These are phyloP conservation scores for Cetradonia linearis DNA, from an alignment of 495 filamentous ascomycete species.

Conservation along the genomic window DNA sequence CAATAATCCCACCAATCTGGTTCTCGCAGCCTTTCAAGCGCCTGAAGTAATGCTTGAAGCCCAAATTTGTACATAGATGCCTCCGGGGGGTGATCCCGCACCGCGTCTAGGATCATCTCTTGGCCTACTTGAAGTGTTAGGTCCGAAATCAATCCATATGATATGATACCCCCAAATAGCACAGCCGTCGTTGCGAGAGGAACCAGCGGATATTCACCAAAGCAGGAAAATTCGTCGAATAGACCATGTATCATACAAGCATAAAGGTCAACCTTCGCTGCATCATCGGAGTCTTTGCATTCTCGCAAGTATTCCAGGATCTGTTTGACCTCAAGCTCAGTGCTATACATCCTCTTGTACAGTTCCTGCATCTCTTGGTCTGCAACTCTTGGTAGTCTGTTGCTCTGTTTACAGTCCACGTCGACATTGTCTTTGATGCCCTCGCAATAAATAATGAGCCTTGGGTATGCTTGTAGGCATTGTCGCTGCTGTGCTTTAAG, in stretches of 20 bases:
- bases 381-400: slow-evolving; percentile 64
- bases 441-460: slow-evolving; percentile 92
- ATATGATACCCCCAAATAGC: slow-evolving; percentile 93
- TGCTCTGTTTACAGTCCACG: slow-evolving; percentile 65
- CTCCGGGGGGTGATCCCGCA: slow-evolving; percentile 67
- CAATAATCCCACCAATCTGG: slow-evolving; percentile 86
- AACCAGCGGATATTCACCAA: slow-evolving; percentile 84
- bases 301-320: slow-evolving; percentile 70
- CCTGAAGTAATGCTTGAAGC: slow-evolving; percentile 86
- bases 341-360: slow-evolving; percentile 92
- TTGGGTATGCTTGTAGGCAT: slow-evolving; percentile 88
- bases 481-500: slow-evolving; percentile 61
- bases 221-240: slow-evolving; percentile 95
- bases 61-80: slow-evolving; percentile 97
- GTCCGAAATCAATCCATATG: slow-evolving; percentile 76
- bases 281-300: slow-evolving; percentile 76
- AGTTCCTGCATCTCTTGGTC: slow-evolving; percentile 91
- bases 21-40: slow-evolving; percentile 58
- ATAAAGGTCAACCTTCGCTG: slow-evolving; percentile 83
- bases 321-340: slow-evolving; percentile 67
- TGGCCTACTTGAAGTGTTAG: slow-evolving; percentile 85
- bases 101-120: slow-evolving; percentile 92
- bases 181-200: slow-evolving; percentile 91
- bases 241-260: slow-evolving; percentile 97
- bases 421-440: slow-evolving; percentile 84